Conservation (phyloP, 2,329 filamentous ascomycete genomes). For the Nothophoma quercina region DNA sequence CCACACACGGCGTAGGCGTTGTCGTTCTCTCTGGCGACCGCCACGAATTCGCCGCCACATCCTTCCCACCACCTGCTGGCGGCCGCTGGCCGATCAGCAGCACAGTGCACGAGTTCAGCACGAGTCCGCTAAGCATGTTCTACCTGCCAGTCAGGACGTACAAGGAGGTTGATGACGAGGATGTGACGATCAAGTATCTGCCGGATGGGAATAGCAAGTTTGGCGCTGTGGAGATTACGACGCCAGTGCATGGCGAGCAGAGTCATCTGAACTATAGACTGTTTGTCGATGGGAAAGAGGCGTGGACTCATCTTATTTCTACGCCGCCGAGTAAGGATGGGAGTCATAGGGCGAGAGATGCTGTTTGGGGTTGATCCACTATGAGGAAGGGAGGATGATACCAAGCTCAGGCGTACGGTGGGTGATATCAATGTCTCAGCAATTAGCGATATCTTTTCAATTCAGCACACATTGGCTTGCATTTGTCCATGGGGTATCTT, state of each 20-base stretch:
- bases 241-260: slow-evolving; percentile 67
- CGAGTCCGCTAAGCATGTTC: slow-evolving; percentile 91
- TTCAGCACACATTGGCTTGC: not conserved
- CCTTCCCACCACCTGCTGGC: slow-evolving; percentile 70
- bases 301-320: slow-evolving; percentile 69
- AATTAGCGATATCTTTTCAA: not conserved
- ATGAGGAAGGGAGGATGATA: no score
- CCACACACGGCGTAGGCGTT: slow-evolving; percentile 74
- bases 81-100: slow-evolving; percentile 57
- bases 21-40: slow-evolving; percentile 88
- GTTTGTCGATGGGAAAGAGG: slow-evolving; percentile 80
- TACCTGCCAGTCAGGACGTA: slow-evolving; percentile 88
- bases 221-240: slow-evolving; percentile 80
- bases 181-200: slow-evolving; percentile 86
- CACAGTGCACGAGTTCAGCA: slow-evolving; percentile 86
- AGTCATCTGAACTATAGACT: slow-evolving; percentile 81
- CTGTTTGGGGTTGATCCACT: slow-evolving; percentile 52
- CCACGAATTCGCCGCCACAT: slow-evolving; percentile 96
- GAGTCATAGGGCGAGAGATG: slow-evolving; percentile 53
- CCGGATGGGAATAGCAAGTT: slow-evolving; percentile 90
- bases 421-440: not conserved
- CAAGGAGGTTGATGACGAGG: slow-evolving; percentile 78
- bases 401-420: no score
- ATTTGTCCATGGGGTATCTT: not conserved
- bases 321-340: slow-evolving; percentile 53